Evolutionary conservation across 345 rosid genomes (phyloP).

Genomic region (Eucalyptus leucophloia): DNA sequence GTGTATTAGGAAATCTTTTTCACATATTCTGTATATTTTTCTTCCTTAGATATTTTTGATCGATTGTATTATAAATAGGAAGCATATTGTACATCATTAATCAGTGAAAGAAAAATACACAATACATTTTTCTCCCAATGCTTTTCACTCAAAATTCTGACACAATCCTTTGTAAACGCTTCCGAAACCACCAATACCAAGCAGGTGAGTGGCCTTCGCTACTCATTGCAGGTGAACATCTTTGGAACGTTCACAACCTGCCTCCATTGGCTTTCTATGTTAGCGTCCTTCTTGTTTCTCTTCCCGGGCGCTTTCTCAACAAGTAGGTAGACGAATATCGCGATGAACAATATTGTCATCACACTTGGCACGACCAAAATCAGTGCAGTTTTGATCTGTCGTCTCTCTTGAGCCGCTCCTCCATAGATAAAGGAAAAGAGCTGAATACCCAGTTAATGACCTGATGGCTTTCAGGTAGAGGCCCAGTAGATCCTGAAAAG

Average conservation of each 20-base stretch:
- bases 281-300: background rate
- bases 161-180: slow-evolving; percentile 17
- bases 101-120: too few species aligned
- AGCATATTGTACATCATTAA: too few species aligned
- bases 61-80: too few species aligned
- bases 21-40: too few species aligned
- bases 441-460: slow-evolving; percentile 5
- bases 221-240: slow-evolving; percentile 13
- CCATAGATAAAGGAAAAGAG: background rate
- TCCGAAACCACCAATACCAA: slow-evolving; percentile 24
- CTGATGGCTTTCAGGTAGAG: slow-evolving; percentile 4
- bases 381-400: background rate
- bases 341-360: background rate
- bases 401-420: background rate
- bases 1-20: too few species aligned
- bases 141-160: too few species aligned
- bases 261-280: slow-evolving; percentile 10
- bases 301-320: background rate
- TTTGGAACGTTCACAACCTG: slow-evolving; percentile 9
- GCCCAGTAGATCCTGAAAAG: slow-evolving; percentile 19
- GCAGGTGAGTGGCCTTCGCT: slow-evolving; percentile 14
- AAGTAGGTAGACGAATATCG: background rate
- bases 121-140: too few species aligned
- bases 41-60: too few species aligned
- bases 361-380: background rate